Evolutionary conservation across 208 protist genomes (phyloP).

Genomic region (Trypanosoma boissoni): DNA sequence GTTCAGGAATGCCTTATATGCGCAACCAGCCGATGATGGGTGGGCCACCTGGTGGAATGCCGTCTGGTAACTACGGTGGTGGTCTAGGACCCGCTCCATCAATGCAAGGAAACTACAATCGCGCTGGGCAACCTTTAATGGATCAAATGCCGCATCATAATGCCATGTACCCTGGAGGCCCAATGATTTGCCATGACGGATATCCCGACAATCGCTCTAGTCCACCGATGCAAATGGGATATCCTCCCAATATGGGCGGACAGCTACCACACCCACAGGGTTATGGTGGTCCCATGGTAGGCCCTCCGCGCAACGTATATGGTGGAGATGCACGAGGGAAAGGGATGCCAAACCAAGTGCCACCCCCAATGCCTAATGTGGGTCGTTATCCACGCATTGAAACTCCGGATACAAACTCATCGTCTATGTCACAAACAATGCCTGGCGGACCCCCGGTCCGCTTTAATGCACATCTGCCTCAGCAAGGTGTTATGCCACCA

Average conservation of each 20-base stretch:
- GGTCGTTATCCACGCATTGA: conserved; percentile 15
- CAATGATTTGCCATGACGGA: conserved; percentile 22
- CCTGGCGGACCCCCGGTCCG: conserved; percentile 14
- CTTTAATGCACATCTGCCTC: conserved; percentile 19
- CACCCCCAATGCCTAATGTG: conserved; percentile 1
- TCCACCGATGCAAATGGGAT: conserved; percentile 15
- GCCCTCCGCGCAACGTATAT: not conserved
- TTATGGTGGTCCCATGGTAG: conserved; percentile 2
- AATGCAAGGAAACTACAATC: conserved; percentile 8
- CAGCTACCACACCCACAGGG: conserved; percentile 13
- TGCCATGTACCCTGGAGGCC: conserved; percentile 9
- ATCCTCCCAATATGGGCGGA: conserved; percentile 12
- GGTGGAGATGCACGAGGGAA: conserved; percentile 11
- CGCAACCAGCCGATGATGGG: conserved; percentile 31
- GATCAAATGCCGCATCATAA: conserved; percentile 19
- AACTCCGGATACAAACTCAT: conserved; percentile 15
- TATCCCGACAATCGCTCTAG: conserved; percentile 19
- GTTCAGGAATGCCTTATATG: conserved; percentile 42
- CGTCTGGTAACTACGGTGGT: conserved; percentile 15
- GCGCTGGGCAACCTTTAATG: conserved; percentile 20
- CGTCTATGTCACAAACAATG: not conserved
- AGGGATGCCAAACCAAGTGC: conserved; percentile 16
- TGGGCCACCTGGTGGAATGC: conserved; percentile 8
- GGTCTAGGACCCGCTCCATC: conserved; percentile 12
- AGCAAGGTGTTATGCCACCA: conserved; percentile 7